These are phyloP conservation scores for Limonomyces culmigenus DNA, from an alignment of 1,284 basidiomycete genomes.

Conservation along the genomic window DNA sequence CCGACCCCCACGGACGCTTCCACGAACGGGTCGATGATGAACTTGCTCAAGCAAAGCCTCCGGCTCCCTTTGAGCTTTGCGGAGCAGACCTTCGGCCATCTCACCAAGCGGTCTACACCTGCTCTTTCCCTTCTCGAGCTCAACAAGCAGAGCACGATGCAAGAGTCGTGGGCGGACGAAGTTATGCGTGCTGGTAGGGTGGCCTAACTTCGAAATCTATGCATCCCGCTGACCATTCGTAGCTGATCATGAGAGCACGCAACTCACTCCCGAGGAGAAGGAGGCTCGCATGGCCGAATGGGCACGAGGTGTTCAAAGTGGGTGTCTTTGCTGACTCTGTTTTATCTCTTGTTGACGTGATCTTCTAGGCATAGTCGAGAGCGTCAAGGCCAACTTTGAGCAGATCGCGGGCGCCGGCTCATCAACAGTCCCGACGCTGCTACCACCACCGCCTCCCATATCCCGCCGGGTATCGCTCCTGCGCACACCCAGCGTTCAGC, in stretches of 20 bases:
- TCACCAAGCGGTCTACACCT: not conserved
- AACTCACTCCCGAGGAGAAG: slow-evolving; percentile 23
- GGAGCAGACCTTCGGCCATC: not conserved
- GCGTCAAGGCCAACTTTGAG: slow-evolving; percentile 55
- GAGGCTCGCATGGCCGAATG: slow-evolving; percentile 56
- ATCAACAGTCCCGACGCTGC: slow-evolving; percentile 40
- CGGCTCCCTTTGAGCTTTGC: not conserved
- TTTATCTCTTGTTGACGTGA: not conserved
- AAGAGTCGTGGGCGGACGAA: too few species aligned
- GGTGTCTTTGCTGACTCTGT: slow-evolving; percentile 13
- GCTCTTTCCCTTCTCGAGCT: slow-evolving; percentile 13
- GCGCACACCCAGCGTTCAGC: slow-evolving; percentile 5
- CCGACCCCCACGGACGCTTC: too few species aligned
- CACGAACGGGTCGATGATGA: too few species aligned
- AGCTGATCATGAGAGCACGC: too few species aligned
- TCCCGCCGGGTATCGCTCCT: slow-evolving; percentile 12
- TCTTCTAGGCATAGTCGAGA: slow-evolving; percentile 51
- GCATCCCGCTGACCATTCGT: too few species aligned
- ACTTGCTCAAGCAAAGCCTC: not conserved
- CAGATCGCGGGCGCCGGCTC: slow-evolving; percentile 32
- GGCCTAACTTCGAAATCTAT: slow-evolving; percentile 25
- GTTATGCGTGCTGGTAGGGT: too few species aligned
- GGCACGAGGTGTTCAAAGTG: slow-evolving; percentile 67
- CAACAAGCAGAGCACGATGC: slow-evolving; percentile 32
- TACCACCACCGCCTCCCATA: slow-evolving; percentile 29